Percentiles rank a stretch among this genome's conserved stretches.
These are phyloP conservation scores for Pichia sorboxylosa DNA, from an alignment of 1,139 yeast species.

Conservation along the genomic window DNA sequence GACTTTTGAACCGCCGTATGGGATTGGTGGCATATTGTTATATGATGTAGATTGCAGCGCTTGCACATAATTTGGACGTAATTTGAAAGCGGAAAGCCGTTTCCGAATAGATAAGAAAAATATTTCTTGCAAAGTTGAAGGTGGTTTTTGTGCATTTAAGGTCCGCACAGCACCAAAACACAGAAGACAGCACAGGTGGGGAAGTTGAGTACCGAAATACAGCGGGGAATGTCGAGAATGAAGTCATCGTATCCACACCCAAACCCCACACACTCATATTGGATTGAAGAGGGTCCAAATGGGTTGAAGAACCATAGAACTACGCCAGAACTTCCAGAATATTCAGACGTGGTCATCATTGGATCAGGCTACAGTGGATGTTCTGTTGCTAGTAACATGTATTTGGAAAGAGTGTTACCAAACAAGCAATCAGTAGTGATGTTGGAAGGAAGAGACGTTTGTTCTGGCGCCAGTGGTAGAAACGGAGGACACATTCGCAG, in stretches of 20 bases:
- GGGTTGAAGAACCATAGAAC: conserved; percentile 10
- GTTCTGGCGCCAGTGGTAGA: conserved; percentile 39
- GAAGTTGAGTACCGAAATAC: too few species aligned
- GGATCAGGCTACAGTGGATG: conserved; percentile 36
- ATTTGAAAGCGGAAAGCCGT: too few species aligned
- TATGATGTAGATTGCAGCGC: too few species aligned
- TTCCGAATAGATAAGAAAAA: too few species aligned
- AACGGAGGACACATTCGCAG: conserved; percentile 40
- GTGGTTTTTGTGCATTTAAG: too few species aligned
- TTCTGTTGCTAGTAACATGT: conserved; percentile 26
- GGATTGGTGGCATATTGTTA: too few species aligned
- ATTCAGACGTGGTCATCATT: conserved; percentile 27
- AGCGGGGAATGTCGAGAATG: too few species aligned
- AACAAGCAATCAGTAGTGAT: conserved; percentile 16
- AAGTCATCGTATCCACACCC: conserved; percentile 4
- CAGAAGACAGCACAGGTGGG: too few species aligned
- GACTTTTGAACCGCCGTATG: too few species aligned
- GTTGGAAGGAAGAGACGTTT: conserved; percentile 32
- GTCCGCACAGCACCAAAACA: too few species aligned
- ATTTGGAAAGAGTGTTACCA: conserved; percentile 11
- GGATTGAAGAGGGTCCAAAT: conserved; percentile 14
- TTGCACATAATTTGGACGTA: too few species aligned
- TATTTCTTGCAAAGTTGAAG: too few species aligned
- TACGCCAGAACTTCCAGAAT: conserved; percentile 13
- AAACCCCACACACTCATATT: conserved; percentile 9